These are phyloP conservation scores for Starmera caribaea DNA, from an alignment of 805 yeast genomes.

Conservation along the genomic window DNA sequence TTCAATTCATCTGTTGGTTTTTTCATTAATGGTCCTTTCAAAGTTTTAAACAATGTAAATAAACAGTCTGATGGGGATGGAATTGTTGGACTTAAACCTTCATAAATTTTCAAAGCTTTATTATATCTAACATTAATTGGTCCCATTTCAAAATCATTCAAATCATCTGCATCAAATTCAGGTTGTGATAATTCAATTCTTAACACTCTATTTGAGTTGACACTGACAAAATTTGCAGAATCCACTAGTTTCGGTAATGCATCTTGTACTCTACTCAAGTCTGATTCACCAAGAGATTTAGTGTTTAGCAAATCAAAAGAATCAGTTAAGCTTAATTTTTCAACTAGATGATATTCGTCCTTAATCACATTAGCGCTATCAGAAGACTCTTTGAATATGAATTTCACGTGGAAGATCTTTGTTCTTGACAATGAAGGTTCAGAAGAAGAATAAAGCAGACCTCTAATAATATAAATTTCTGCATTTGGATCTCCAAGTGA, in stretches of 20 bases:
- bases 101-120: conserved; percentile 21
- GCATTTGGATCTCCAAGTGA: conserved; percentile 10
- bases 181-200: conserved; percentile 43
- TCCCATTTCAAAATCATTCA: conserved; percentile 35
- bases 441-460: conserved; percentile 18
- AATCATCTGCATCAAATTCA: conserved; percentile 39
- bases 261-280: conserved; percentile 3
- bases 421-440: conserved; percentile 14
- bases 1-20: conserved; percentile 35
- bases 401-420: conserved; percentile 24
- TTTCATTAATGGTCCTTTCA: conserved; percentile 55
- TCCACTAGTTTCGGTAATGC: conserved; percentile 31
- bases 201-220: conserved; percentile 35
- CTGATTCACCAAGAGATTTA: conserved; percentile 11
- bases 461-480: conserved; percentile 19
- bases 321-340: conserved; percentile 18
- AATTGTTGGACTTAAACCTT: conserved; percentile 16
- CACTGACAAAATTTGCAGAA: conserved; percentile 36
- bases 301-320: conserved; percentile 21
- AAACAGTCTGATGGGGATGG: conserved; percentile 56
- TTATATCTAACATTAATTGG: conserved; percentile 44
- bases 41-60: conserved; percentile 48
- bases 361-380: conserved; percentile 13
- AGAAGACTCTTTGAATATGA: conserved; percentile 17
- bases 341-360: conserved; percentile 22